These are phyloP conservation scores for Amaranthus cruentus DNA, from an alignment of 148 eudicot species.

Conservation along the genomic window DNA sequence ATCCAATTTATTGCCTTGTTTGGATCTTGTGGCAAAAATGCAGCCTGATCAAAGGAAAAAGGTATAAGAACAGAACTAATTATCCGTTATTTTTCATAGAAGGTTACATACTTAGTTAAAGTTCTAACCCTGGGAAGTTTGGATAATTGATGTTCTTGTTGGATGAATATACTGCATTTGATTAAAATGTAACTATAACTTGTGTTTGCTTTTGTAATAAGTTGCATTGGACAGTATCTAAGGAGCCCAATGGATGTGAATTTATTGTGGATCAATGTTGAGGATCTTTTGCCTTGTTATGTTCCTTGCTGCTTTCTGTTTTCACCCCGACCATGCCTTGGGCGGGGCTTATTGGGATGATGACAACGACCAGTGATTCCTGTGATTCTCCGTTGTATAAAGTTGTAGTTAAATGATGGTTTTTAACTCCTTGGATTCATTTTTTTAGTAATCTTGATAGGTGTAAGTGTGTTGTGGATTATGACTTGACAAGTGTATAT, in stretches of 20 bases:
- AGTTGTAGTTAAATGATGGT: background rate
- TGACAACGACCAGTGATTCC: background rate
- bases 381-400: background rate
- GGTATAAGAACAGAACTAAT: constrained; percentile 27
- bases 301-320: background rate
- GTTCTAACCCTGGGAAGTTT: background rate
- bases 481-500: background rate
- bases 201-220: background rate
- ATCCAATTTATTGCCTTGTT: constrained; percentile 10
- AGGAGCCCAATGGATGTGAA: background rate
- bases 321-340: background rate
- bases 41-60: constrained; percentile 81
- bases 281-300: background rate
- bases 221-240: background rate
- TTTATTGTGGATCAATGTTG: background rate
- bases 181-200: background rate
- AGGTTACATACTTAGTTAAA: constrained; percentile 4
- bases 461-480: background rate
- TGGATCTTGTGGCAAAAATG: constrained; percentile 46
- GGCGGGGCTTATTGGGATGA: background rate
- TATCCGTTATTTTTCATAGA: background rate
- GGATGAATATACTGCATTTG: background rate
- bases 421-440: background rate
- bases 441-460: background rate
- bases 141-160: background rate